Evolutionary conservation across 257 asterid genomes (phyloP), one percentile per base, ranked within the genome.

Genomic region (Lithospermum erythrorhizon): DNA sequence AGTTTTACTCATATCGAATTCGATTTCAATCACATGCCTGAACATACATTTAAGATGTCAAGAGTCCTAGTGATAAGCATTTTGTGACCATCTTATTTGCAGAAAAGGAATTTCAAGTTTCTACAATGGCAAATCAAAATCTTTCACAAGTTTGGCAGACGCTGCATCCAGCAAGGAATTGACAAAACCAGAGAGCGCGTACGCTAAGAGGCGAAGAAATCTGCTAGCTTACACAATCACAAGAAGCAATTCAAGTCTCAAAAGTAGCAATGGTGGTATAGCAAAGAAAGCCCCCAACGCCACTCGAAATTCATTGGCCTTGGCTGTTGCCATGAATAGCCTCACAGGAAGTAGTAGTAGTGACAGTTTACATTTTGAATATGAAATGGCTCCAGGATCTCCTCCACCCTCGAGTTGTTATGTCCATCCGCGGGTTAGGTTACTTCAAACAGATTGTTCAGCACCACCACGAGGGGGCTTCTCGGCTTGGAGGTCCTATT

Each of bases 51-150:
- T 8, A 41, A 41, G 16, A 41, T 41, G 17, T 1, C 49, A 41
- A 1, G 49, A 41, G 49, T 37, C 18, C 49, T 41, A 41, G 49
- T 41, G 49, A 41, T 29, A 6, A 55, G 24, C 65, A 53, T 47
- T n/a, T 4, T 10, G 10, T 22, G 30, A 21, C 15, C n/a, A n/a
- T 11, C 20, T 22, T 13, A 29, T 21, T 41, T 76, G 70, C 78
- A 86, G 95, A 74, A 81, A 79, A 64, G 87, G 95, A 9, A 84
- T 89, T 30, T 86, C 97, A 61, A 82, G 75, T 29, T 89, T 89
- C 83, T 86, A 89, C 66, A 84, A 76, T 11, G 95, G 95, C 14
- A 89, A 86, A 71, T 89, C 97, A 6, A 89, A 86, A 79, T 86
- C 95, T 0, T 89, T 82, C 56, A 85, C 97, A 10, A 82, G 94